Evolutionary conservation across 305 asterid species (phyloP), one percentile per base, ranked within the genome.

Genomic region (Fraxinus angustifolia): DNA sequence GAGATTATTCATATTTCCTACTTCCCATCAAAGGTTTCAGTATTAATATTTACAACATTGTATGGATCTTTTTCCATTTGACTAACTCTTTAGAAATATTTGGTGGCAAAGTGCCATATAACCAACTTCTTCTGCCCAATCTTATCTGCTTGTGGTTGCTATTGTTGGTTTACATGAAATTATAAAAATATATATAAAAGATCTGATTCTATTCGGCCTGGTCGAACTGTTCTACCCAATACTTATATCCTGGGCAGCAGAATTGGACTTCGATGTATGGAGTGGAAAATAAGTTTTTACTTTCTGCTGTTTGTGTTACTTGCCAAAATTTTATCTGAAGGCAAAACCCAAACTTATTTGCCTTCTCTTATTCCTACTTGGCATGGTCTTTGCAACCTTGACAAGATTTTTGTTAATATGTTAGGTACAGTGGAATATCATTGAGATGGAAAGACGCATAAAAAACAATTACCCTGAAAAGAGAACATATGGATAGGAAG

Each of bases 391-490:
- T 81, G 31, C 40, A 40, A 30, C 53, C 75, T 79, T 82, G 83
- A 78, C 78, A 58, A 28, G 40, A 72, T 60, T 67, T 78, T 80
- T 82, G 73, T 30, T 78, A 34, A 78, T 84, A 77, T 85, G 50
- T 67, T 85, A 92, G 94, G 89, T 89, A 76, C 84, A 80, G 60
- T 84, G 70, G 31, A 19, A 80, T 80, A 78, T 83, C 87, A 77
- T 35, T 83, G 87, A 75, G 85, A 89, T 80, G 89, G 88, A 87
- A 79, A 83, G 86, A 78, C 56, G 40, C 84, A 5, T 81, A 83
- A 76, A 76, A 45, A 83, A 77, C 75, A 77, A 83, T 70, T 82
- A 78, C 82, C 78, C 28, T 17, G 83, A 75, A 73, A 65, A 76
- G 38, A 28, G 80, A 81, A 81, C 68, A 75, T 79, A 68, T 81